phyloP scores from a whole-genome alignment of 2,329 filamentous ascomycete genomes.

The Juglanconis oblonga region DNA sequence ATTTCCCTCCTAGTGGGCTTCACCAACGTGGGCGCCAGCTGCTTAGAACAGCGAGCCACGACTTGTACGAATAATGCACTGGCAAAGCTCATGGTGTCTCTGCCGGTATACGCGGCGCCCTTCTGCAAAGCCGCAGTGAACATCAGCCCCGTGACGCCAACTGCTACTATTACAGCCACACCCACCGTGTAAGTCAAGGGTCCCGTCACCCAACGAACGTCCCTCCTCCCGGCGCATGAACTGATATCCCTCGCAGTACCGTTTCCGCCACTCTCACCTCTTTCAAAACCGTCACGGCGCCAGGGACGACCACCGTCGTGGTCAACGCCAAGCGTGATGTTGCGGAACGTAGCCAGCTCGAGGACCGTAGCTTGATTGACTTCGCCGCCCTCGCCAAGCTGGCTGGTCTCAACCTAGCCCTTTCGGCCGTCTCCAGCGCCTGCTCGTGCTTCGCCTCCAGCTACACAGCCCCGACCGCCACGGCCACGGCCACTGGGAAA shows the following conservation, averaged over 20 bases:
- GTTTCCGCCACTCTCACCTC: background rate
- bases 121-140: slow-evolving; percentile 8
- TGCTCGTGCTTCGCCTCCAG: slow-evolving; percentile 7
- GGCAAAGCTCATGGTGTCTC: background rate
- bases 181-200: slow-evolving; percentile 1
- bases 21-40: background rate
- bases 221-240: too few species aligned
- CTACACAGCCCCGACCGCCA: background rate
- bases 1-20: background rate
- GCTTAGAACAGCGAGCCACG: background rate
- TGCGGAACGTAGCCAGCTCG: background rate
- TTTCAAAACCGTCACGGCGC: slow-evolving; percentile 1
- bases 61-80: slow-evolving; percentile 3
- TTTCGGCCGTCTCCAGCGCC: background rate
- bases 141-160: background rate
- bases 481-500: background rate
- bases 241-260: background rate
- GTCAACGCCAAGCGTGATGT: slow-evolving; percentile 4
- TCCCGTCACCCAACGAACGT: background rate
- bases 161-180: background rate
- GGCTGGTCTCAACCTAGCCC: background rate
- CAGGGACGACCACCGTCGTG: slow-evolving; percentile 4
- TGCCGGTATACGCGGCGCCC: background rate
- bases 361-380: slow-evolving; percentile 1
- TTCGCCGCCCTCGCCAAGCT: slow-evolving; percentile 2